Percentiles rank a stretch among this genome's conserved stretches.
phyloP scores from a whole-genome alignment of 2,329 filamentous ascomycete genomes.

The Aschersonia sp. region DNA sequence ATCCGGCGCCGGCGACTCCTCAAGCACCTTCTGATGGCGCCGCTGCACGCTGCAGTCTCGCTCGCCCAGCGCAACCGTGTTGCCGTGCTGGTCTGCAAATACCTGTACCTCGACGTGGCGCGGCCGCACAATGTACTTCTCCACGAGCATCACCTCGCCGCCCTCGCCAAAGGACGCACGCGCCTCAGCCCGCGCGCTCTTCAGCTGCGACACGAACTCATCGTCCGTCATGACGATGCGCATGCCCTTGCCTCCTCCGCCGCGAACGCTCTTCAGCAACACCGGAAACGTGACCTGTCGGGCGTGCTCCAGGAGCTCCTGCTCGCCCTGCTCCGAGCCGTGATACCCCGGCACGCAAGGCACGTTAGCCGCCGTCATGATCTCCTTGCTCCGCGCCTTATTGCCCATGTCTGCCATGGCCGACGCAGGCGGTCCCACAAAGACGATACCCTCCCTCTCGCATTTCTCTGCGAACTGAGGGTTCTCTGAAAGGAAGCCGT shows the following conservation, averaged over 20 bases:
- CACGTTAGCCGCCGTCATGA: conserved; percentile 91
- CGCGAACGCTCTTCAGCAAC: conserved; percentile 66
- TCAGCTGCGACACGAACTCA: conserved; percentile 58
- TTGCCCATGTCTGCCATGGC: conserved; percentile 87
- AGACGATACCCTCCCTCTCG: conserved; percentile 78
- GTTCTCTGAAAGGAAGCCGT: conserved; percentile 93
- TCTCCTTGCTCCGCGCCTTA: conserved; percentile 86
- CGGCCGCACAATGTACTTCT: conserved; percentile 66
- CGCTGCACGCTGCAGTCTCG: conserved; percentile 80
- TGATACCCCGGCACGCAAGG: conserved; percentile 96
- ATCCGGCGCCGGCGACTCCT: conserved; percentile 72
- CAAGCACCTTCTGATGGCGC: conserved; percentile 80
- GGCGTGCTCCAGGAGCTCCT: conserved; percentile 51
- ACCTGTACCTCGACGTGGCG: conserved; percentile 85
- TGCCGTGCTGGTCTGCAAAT: conserved; percentile 69
- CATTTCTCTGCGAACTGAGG: conserved; percentile 79
- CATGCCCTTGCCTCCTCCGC: conserved; percentile 77
- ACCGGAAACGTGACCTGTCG: conserved; percentile 55
- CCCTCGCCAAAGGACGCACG: conserved; percentile 68
- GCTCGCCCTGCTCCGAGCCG: conserved; percentile 62
- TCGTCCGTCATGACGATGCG: conserved; percentile 54
- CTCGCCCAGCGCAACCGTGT: conserved; percentile 74
- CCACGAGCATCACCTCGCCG: conserved; percentile 68
- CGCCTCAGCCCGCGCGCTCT: conserved; percentile 62
- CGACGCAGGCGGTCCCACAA: conserved; percentile 77